Evolutionary conservation across 805 yeast species (phyloP), one percentile per base, ranked within the genome.

Genomic region (Yarrowia deformans): DNA sequence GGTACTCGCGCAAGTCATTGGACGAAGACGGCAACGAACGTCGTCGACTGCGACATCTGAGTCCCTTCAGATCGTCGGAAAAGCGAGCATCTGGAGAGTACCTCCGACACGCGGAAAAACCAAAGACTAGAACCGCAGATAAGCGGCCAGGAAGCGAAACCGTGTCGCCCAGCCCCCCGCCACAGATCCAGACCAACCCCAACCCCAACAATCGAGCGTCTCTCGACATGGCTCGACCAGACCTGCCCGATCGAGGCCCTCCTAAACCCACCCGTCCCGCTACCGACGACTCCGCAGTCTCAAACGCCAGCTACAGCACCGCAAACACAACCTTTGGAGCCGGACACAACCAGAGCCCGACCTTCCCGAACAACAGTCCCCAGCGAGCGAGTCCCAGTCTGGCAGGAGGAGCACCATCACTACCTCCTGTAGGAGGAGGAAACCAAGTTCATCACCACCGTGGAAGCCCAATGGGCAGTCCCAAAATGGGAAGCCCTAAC

Each of bases 31-130:
- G 48, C 18, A n/a, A 5, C 14, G 63, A 56, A n/a, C 63, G 63
- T 40, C 63, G 63, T 8, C 63, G 63, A 3, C 10, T 40, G 29
- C 63, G 63, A 2, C 46, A 56, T 23, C 39, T 56, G 46, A 40
- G 48, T 40, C 63, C 63, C 7, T 56, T 56, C 48, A 16, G 63
- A 35, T 56, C 63, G 46, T 29, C 48, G 37, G 63, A 56, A 40
- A 56, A 56, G 40, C 46, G 63, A 3, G 14, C 48, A 3, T 56
- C 63, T 1, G 48, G 63, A n/a, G 63, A 56, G 12, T 56, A 29
- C 19, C 23, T 10, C 1, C 35, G 63, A 3, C 48, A 43, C 29
- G 23, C 48, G 1, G 63, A 56, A n/a, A 56, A 42, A 42, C 48
- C 63, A 9, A 42, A 29, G 48, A 16, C 29, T 3, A 39, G 37